These are phyloP conservation scores for Coemansia sp. DNA, from an alignment of 192 early-diverging fungal species.

Conservation along the genomic window DNA sequence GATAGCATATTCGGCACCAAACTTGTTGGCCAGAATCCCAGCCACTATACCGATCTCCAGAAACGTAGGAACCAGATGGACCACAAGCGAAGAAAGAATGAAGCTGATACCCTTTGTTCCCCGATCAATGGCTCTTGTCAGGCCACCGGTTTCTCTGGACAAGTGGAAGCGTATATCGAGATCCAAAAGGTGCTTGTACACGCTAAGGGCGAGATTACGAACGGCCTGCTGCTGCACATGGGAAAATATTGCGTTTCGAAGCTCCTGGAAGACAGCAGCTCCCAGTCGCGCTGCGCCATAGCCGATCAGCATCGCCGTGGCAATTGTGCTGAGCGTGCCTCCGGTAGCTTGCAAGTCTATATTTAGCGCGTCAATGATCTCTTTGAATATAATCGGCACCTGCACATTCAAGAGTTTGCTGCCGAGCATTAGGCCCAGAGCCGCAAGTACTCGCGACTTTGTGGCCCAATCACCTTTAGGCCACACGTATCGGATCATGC, in stretches of 20 bases:
- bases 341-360: slow-evolving; percentile 60
- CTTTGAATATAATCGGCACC: slow-evolving; percentile 95
- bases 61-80: slow-evolving; percentile 92
- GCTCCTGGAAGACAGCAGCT: slow-evolving; percentile 78
- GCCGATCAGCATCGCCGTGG: slow-evolving; percentile 90
- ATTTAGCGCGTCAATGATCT: slow-evolving; percentile 84
- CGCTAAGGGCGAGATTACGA: slow-evolving; percentile 77
- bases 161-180: slow-evolving; percentile 93
- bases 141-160: slow-evolving; percentile 91
- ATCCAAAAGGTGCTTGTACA: slow-evolving; percentile 87
- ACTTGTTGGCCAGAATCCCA: slow-evolving; percentile 71
- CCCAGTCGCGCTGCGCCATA: slow-evolving; percentile 92
- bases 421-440: slow-evolving; percentile 78
- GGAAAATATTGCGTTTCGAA: slow-evolving; percentile 93
- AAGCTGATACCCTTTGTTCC: slow-evolving; percentile 96
- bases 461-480: slow-evolving; percentile 83
- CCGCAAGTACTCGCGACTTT: slow-evolving; percentile 83
- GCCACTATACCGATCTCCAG: slow-evolving; percentile 97
- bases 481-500: slow-evolving; percentile 84
- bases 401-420: slow-evolving; percentile 88
- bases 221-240: slow-evolving; percentile 93
- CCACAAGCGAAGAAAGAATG: slow-evolving; percentile 90
- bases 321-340: slow-evolving; percentile 70
- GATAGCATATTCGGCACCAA: slow-evolving; percentile 62
- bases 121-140: slow-evolving; percentile 95